Evolutionary conservation across 2,329 filamentous ascomycete species (phyloP), one percentile per base, ranked within the genome.

Genomic region (Talaromyces sp.): DNA sequence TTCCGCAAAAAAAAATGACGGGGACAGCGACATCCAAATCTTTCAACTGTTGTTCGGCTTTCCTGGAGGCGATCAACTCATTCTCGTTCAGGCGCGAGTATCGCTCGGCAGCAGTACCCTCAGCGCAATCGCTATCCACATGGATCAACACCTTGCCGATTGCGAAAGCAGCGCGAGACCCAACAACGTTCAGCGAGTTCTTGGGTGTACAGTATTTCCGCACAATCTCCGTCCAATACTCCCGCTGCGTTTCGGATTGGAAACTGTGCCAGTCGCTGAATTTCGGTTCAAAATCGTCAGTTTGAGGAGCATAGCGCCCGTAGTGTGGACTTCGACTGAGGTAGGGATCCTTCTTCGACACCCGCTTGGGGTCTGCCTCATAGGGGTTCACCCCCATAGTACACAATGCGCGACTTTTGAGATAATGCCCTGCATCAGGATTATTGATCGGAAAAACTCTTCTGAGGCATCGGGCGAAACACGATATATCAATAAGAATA

Each of bases 51-150:
- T 70, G 66, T 56, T 73, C 67, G 10, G 67, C 73, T 50, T 73
- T 69, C 31, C 64, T 69, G 25, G 72, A 67, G 3, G 74, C 68
- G 21, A 62, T 66, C 22, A 70, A 53, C 57, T 75, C 73, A 60
- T 76, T 76, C 37, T 66, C 69, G 63, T 76, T 75, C 28, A 66
- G 60, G 28, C 63, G 66, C 6, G 69, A 68, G 59, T 67, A 73
- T 60, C 60, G 63, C 40, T 72, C 69, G n/a, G 67, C 64, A 6
- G 65, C 63, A 31, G 63, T 58, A 17, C 63, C 64, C n/a, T 66
- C 61, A 8, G 63, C 63, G 25, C 61, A 46, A 50, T 69, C 67
- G 33, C 64, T 63, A 56, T 75, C 73, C 21, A 74, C 67, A 59
- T 70, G 65, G 54, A 76, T 69, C 25, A 74, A 66, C 39, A 75